These are phyloP conservation scores for Jaminaea rosea DNA, from an alignment of 1,284 basidiomycete genomes.

Conservation along the genomic window DNA sequence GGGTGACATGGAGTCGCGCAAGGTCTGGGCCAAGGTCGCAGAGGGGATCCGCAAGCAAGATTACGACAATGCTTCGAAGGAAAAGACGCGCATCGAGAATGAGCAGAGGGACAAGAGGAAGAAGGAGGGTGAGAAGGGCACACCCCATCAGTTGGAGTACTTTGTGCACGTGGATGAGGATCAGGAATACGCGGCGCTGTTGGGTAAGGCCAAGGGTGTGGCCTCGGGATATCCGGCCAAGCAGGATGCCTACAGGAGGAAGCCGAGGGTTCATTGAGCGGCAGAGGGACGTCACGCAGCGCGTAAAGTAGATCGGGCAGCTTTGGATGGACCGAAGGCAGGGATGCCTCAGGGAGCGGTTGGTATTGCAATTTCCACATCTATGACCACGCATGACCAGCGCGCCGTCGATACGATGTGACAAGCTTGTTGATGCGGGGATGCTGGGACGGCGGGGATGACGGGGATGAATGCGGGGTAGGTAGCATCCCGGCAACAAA, in stretches of 20 bases:
- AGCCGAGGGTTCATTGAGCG: conserved; percentile 6
- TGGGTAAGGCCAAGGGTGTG: conserved; percentile 28
- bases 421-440: too few species aligned
- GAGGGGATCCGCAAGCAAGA: conserved; percentile 83
- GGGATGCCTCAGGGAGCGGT: too few species aligned
- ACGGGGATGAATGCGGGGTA: too few species aligned
- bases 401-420: too few species aligned
- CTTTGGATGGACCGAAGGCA: too few species aligned
- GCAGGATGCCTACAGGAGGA: conserved; percentile 25
- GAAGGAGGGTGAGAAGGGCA: conserved; percentile 67
- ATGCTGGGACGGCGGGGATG: too few species aligned
- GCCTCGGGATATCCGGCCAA: conserved; percentile 22
- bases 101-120: conserved; percentile 80
- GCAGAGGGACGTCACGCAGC: too few species aligned
- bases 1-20: conserved; percentile 75
- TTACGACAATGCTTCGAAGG: conserved; percentile 78
- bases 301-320: too few species aligned
- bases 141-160: conserved; percentile 57
- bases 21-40: conserved; percentile 76
- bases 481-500: too few species aligned
- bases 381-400: too few species aligned
- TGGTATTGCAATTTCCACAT: too few species aligned
- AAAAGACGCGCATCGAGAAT: conserved; percentile 91
- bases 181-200: conserved; percentile 42
- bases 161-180: conserved; percentile 46